A percentile compares a stretch with the other conserved stretches of the same genome.
Evolutionary conservation across 2,329 filamentous ascomycete species (phyloP).

Genomic region (Aureobasidium musti): DNA sequence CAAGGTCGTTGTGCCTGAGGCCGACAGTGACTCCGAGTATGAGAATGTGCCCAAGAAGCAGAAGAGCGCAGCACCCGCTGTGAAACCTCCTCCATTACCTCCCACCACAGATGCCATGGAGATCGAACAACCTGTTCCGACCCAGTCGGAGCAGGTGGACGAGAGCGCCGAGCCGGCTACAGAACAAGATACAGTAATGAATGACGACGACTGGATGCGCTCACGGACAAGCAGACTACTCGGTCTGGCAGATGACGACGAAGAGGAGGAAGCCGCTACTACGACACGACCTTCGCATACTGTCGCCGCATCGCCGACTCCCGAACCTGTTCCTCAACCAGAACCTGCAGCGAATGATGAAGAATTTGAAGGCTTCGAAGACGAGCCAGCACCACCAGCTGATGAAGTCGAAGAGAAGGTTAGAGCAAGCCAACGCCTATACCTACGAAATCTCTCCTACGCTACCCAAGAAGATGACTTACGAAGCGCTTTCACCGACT

Average conservation of each 20-base stretch:
- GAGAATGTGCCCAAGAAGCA: slow-evolving; percentile 59
- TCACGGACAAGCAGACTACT: slow-evolving; percentile 83
- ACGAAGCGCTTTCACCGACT: slow-evolving; percentile 67
- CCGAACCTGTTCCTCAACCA: slow-evolving; percentile 27
- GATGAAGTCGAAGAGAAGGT: slow-evolving; percentile 55
- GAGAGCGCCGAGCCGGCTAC: slow-evolving; percentile 32
- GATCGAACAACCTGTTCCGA: background rate
- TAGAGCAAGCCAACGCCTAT: slow-evolving; percentile 73
- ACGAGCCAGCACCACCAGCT: slow-evolving; percentile 34
- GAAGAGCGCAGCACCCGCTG: slow-evolving; percentile 38
- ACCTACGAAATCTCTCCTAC: slow-evolving; percentile 87
- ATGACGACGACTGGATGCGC: slow-evolving; percentile 89
- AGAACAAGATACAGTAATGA: slow-evolving; percentile 52
- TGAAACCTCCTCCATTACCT: slow-evolving; percentile 6
- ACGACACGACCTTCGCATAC: slow-evolving; percentile 12
- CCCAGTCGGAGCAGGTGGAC: background rate
- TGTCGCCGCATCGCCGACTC: slow-evolving; percentile 8
- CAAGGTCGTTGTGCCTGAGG: slow-evolving; percentile 40
- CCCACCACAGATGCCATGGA: slow-evolving; percentile 8
- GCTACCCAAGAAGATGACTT: slow-evolving; percentile 76
- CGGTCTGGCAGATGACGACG: slow-evolving; percentile 77
- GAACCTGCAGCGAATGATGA: slow-evolving; percentile 5
- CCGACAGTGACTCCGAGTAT: slow-evolving; percentile 70
- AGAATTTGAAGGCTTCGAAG: slow-evolving; percentile 39
- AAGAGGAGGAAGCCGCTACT: slow-evolving; percentile 40